Conservation (phyloP, 169 alveolate species). For the Plasmodium gallinaceum region DNA sequence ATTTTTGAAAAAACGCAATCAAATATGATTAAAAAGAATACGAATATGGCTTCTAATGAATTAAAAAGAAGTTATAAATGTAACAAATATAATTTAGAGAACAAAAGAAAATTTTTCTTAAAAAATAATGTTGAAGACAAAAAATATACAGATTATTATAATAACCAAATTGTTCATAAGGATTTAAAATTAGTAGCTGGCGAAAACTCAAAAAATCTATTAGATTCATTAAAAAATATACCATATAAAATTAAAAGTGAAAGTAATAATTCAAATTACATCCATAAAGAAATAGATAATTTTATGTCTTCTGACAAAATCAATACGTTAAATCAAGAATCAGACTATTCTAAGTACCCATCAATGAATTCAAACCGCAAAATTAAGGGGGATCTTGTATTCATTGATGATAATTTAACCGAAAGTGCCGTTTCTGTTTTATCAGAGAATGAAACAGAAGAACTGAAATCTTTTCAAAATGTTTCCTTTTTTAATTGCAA, state of each 20-base stretch:
- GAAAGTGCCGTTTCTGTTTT: slow-evolving; percentile 42
- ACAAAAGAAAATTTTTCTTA: slow-evolving; percentile 21
- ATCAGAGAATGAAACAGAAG: slow-evolving; percentile 65
- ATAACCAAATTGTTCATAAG: slow-evolving; percentile 10
- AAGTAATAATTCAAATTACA: background rate
- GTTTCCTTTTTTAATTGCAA: slow-evolving; percentile 38
- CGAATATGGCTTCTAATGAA: slow-evolving; percentile 28
- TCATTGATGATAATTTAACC: slow-evolving; percentile 53
- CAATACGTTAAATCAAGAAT: background rate
- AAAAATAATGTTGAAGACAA: background rate
- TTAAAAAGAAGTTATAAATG: slow-evolving; percentile 4
- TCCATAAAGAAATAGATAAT: slow-evolving; percentile 6
- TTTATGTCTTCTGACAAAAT: slow-evolving; percentile 12
- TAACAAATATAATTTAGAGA: background rate
- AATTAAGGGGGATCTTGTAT: background rate
- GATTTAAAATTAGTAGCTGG: slow-evolving; percentile 25
- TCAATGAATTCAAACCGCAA: background rate
- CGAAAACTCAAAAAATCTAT: slow-evolving; percentile 16
- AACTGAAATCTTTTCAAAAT: slow-evolving; percentile 49
- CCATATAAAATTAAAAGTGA: slow-evolving; percentile 1
- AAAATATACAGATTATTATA: background rate
- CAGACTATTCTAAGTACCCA: slow-evolving; percentile 13
- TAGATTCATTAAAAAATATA: slow-evolving; percentile 14
- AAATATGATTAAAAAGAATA: slow-evolving; percentile 17
- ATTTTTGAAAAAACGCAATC: slow-evolving; percentile 70